phyloP scores from a whole-genome alignment of 345 rosid species.

The Pseudoturritis turrita region DNA sequence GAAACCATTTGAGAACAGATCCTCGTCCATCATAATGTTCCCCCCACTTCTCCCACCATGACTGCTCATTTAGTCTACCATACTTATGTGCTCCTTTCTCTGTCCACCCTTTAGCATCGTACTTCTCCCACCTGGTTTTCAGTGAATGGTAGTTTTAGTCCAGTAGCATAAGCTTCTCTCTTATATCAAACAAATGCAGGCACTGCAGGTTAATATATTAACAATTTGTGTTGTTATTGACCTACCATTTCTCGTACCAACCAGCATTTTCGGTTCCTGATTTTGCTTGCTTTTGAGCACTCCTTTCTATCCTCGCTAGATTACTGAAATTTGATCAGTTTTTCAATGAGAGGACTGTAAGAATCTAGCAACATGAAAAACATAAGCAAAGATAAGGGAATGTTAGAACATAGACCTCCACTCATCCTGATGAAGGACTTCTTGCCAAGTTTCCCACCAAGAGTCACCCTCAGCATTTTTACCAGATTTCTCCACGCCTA shows the following conservation, averaged over 20 bases:
- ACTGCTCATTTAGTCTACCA: conserved; percentile 92
- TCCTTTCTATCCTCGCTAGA: conserved; percentile 94
- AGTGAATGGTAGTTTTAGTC: conserved; percentile 5
- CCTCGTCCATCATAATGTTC: conserved; percentile 98
- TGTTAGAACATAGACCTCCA: conserved; percentile 67
- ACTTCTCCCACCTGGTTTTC: conserved; percentile 93
- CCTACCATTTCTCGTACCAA: conserved; percentile 98
- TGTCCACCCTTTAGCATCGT: conserved; percentile 98
- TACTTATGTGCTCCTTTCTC: conserved; percentile 99
- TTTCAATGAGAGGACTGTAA: neutral
- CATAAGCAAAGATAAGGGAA: neutral
- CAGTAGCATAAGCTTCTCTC: neutral
- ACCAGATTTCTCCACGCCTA: conserved; percentile 99
- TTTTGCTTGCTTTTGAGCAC: conserved; percentile 98
- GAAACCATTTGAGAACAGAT: conserved; percentile 93
- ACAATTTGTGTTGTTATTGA: conserved; percentile 3
- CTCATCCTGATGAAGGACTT: conserved; percentile 95
- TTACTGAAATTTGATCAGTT: conserved; percentile 52
- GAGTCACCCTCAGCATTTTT: conserved; percentile 92
- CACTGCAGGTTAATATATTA: neutral
- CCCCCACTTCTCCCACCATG: conserved; percentile 99
- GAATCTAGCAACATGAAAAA: neutral
- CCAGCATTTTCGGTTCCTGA: conserved; percentile 95
- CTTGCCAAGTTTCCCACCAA: conserved; percentile 99
- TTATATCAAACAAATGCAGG: neutral